phyloP scores from a whole-genome alignment of 2,329 filamentous ascomycete genomes.

The Lachnellula occidentalis region DNA sequence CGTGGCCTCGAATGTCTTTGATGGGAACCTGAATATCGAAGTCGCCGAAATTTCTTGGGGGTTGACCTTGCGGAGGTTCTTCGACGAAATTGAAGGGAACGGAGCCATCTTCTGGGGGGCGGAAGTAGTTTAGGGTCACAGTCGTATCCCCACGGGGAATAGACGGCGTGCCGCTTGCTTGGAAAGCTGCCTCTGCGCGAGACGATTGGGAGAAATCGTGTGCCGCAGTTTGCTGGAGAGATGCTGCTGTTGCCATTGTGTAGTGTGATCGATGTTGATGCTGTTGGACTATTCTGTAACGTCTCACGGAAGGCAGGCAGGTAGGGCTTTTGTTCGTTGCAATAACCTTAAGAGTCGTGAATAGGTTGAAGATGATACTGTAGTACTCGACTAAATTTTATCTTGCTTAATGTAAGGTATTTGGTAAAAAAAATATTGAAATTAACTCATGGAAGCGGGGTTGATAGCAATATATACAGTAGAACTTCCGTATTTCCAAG shows the following conservation, averaged over 20 bases:
- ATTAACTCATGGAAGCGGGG: neutral
- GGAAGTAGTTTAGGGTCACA: conserved; percentile 49
- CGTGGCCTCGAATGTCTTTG: conserved; percentile 67
- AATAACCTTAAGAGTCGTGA: conserved; percentile 1
- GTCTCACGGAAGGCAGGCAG: neutral
- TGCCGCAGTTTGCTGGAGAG: conserved; percentile 35
- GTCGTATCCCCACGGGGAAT: conserved; percentile 47
- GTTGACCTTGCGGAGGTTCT: conserved; percentile 22
- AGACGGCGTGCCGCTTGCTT: conserved; percentile 10
- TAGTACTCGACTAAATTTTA: neutral
- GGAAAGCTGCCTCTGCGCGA: conserved; percentile 19
- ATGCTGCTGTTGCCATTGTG: conserved; percentile 37
- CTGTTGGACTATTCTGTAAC: neutral
- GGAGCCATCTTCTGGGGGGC: conserved; percentile 46
- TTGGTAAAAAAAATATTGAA: too few relatives aligned
- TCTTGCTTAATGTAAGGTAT: neutral
- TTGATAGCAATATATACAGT: conserved; percentile 7
- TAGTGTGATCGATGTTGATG: neutral
- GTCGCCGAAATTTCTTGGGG: conserved; percentile 28
- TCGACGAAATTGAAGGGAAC: conserved; percentile 53
- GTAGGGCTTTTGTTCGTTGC: neutral
- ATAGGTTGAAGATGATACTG: neutral
- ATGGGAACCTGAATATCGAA: conserved; percentile 39
- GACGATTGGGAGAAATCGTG: conserved; percentile 34
- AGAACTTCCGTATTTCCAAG: conserved; percentile 1